Evolutionary conservation across 164 flowering plant species (phyloP), one percentile per base, ranked within the genome.

Genomic region (Protea cynaroides): DNA sequence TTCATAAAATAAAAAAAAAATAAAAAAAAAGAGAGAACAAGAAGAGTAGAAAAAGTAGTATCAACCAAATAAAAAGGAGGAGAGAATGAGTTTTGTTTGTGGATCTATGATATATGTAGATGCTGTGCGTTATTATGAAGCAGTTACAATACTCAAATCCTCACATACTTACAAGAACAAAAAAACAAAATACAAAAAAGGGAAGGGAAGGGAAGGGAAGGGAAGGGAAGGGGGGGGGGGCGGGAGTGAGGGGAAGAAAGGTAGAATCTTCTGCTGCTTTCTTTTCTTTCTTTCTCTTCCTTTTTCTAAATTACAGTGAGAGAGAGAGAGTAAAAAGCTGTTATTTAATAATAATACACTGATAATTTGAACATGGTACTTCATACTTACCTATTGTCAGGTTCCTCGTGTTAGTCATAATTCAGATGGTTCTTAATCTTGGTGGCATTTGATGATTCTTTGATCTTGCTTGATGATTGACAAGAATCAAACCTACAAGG

Each of bases 401-500:
- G 34, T 22, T 57, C 56, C 61, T 59, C 10, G 25, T 58, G 8
- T 29, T 21, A 22, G 64, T 77, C 63, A 81, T 63, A 54, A 53
- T 29, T 81, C 71, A 51, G 68, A 68, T 47, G 53, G 73, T 68
- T 71, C 59, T 75, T 78, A 56, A 63, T 64, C 62, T 79, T 75
- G 6, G 68, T 72, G 60, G 34, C 67, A 61, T 76, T 62, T 55
- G 73, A 55, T 56, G 75, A 18, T 40, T 79, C 86, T 61, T 81
- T 83, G 71, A 70, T 59, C 79, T 82, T 82, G 52, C 65, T 68
- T 22, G 83, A 64, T 23, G 79, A 74, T 72, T 83, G 83, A 81
- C 75, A 78, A 52, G 84, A 74, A 55, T 76, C 73, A 63, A 77
- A 76, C 69, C 66, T 80, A 75, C 83, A 81, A 3, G 97, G 97